A percentile compares a stretch with the other conserved stretches of the same genome.
Evolutionary conservation across 2,329 filamentous ascomycete species (phyloP).

Genomic region (Calycina marina): DNA sequence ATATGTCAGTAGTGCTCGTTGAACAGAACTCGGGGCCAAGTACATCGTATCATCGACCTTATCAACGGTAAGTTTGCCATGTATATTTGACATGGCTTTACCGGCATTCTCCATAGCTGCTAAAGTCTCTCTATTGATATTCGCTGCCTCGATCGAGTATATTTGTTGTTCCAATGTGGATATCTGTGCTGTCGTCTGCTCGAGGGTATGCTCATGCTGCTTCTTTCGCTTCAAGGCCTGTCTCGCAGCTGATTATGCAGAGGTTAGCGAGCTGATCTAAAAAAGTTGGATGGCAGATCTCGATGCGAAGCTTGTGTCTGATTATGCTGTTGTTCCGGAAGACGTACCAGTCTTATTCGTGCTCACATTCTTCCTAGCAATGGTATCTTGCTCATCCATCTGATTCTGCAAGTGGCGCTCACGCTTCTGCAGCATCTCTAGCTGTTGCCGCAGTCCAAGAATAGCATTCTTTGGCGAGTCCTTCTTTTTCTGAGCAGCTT

Average conservation of each 20-base stretch:
- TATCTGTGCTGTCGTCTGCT: constrained; percentile 83
- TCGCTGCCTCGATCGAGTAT: constrained; percentile 91
- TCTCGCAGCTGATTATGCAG: constrained; percentile 65
- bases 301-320: too few species aligned
- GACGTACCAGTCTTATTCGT: constrained; percentile 79
- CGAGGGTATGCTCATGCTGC: constrained; percentile 76
- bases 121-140: constrained; percentile 96
- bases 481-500: constrained; percentile 70
- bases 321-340: too few species aligned
- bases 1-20: constrained; percentile 21
- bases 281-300: too few species aligned
- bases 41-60: constrained; percentile 95
- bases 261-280: too few species aligned
- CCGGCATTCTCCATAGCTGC: constrained; percentile 86
- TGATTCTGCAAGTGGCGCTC: constrained; percentile 82
- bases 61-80: constrained; percentile 78
- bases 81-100: constrained; percentile 83
- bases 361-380: constrained; percentile 77
- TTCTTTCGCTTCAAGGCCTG: constrained; percentile 88
- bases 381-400: constrained; percentile 81
- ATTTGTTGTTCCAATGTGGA: constrained; percentile 89
- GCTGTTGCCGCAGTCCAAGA: constrained; percentile 68
- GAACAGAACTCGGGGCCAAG: not conserved
- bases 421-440: constrained; percentile 96
- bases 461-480: constrained; percentile 96